A percentile compares a stretch with the other conserved stretches of the same genome.
phyloP scores from a whole-genome alignment of 345 rosid genomes.

The Carallia brachiata region DNA sequence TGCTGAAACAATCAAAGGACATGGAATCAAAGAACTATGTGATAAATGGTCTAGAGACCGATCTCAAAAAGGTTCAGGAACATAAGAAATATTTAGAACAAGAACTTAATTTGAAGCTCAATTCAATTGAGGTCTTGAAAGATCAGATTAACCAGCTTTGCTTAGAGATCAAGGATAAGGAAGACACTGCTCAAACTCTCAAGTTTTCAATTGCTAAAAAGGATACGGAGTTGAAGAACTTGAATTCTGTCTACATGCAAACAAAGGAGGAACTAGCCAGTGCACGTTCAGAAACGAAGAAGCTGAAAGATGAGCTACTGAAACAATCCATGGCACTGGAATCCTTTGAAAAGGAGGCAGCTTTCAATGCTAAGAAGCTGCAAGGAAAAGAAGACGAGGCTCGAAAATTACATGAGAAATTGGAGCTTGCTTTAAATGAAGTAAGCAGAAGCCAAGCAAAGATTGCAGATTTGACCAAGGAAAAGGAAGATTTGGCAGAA shows the following conservation, averaged over 20 bases:
- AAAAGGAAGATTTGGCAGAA: conserved; percentile 54
- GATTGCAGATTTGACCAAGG: conserved; percentile 47
- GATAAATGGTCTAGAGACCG: conserved; percentile 48
- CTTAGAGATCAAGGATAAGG: conserved; percentile 61
- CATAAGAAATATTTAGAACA: conserved; percentile 55
- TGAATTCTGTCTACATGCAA: conserved; percentile 43
- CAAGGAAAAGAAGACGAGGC: conserved; percentile 48
- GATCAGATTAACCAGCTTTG: conserved; percentile 53
- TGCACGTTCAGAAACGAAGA: conserved; percentile 46
- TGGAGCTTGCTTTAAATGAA: conserved; percentile 41
- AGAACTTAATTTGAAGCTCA: conserved; percentile 51
- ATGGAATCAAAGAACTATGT: conserved; percentile 46
- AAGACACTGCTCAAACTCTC: conserved; percentile 46
- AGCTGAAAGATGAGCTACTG: conserved; percentile 40
- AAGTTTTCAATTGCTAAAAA: conserved; percentile 46
- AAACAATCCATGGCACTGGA: conserved; percentile 47
- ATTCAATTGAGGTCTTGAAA: conserved; percentile 45
- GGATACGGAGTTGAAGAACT: conserved; percentile 52
- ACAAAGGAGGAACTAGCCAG: conserved; percentile 46
- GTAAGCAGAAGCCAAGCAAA: conserved; percentile 34
- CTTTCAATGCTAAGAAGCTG: conserved; percentile 48
- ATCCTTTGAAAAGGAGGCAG: conserved; percentile 55
- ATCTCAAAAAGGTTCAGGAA: conserved; percentile 50
- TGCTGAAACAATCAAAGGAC: conserved; percentile 42
- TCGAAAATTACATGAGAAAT: conserved; percentile 46